A percentile compares a stretch with the other conserved stretches of the same genome.
Evolutionary conservation across 768 basidiomycete species (phyloP).

Genomic region (Crucibulum laeve): DNA sequence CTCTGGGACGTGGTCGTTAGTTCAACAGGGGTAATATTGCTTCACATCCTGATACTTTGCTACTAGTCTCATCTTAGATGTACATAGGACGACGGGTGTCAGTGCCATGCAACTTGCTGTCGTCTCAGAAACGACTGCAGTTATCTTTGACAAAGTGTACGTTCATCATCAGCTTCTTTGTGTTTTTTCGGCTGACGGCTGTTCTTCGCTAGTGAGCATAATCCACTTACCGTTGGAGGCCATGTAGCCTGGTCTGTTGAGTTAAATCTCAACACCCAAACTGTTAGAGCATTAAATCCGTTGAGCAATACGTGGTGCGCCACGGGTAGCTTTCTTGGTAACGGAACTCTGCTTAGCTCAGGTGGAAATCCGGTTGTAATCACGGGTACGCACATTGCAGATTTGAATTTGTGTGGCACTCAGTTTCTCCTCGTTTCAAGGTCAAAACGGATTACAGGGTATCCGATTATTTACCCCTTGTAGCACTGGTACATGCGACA

Average conservation of each 20-base stretch:
- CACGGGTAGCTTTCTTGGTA: constrained; percentile 25
- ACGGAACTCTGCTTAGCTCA: constrained; percentile 21
- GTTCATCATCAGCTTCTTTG: background rate
- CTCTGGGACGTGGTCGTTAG: background rate
- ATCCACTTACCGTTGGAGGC: background rate
- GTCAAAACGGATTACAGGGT: constrained; percentile 18
- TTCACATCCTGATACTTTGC: background rate
- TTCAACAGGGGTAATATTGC: background rate
- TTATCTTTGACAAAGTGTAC: constrained; percentile 1
- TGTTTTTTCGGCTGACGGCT: background rate
- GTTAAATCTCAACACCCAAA: constrained; percentile 18
- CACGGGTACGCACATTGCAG: constrained; percentile 9
- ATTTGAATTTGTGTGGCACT: constrained; percentile 8
- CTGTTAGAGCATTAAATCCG: constrained; percentile 19
- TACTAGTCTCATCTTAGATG: background rate
- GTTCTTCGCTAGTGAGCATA: background rate
- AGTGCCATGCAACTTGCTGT: background rate
- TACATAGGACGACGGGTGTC: background rate
- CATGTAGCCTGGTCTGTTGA: background rate
- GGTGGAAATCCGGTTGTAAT: constrained; percentile 17
- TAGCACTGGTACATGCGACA: constrained; percentile 13
- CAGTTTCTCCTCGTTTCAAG: constrained; percentile 5
- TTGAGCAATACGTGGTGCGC: constrained; percentile 27
- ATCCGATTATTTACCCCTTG: constrained; percentile 26
- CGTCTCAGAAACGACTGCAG: background rate